Evolutionary conservation across 768 basidiomycete genomes (phyloP).

Genomic region (Boletales sp.): DNA sequence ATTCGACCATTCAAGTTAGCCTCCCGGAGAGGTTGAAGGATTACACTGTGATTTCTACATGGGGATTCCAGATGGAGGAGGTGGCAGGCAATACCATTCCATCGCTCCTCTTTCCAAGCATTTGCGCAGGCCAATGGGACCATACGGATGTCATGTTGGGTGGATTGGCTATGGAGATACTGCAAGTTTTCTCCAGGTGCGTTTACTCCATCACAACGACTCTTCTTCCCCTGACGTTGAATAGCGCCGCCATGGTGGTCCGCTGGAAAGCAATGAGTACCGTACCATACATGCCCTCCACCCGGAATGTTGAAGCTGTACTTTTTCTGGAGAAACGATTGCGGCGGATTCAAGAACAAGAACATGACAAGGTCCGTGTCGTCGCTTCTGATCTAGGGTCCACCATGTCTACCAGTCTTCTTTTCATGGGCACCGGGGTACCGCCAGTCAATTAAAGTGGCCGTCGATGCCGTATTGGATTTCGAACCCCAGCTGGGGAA

Average conservation of each 20-base stretch:
- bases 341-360: constrained; percentile 86
- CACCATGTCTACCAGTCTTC: neutral
- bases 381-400: neutral
- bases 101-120: too few relatives aligned
- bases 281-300: constrained; percentile 89
- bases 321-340: constrained; percentile 97
- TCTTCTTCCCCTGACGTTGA: neutral
- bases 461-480: constrained; percentile 91
- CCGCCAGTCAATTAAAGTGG: constrained; percentile 94
- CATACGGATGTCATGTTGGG: constrained; percentile 71
- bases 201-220: neutral
- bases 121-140: too few relatives aligned
- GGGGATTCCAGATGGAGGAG: too few relatives aligned
- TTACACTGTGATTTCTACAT: too few relatives aligned
- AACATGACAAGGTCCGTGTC: constrained; percentile 78
- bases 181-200: constrained; percentile 84
- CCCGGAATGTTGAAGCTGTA: constrained; percentile 93
- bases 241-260: constrained; percentile 93
- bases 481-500: constrained; percentile 94
- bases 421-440: constrained; percentile 78
- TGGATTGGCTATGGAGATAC: constrained; percentile 90
- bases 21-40: too few relatives aligned
- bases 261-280: constrained; percentile 88
- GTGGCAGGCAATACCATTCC: too few relatives aligned
- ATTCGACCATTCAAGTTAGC: too few relatives aligned